Conservation (phyloP, 176 grass and related monocot genomes). For the Raddia guianensis region DNA sequence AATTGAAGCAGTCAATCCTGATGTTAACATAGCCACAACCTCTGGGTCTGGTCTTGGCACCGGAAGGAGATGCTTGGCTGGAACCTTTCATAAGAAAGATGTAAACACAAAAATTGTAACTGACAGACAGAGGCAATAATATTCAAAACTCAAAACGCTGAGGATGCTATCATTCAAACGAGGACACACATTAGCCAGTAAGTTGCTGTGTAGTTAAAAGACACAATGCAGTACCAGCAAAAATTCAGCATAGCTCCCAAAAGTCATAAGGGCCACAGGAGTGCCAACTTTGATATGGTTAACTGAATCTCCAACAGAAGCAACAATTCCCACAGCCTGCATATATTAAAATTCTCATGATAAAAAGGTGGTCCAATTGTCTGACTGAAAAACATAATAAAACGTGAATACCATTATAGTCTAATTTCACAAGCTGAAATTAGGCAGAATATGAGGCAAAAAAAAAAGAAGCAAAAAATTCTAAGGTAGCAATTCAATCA, state of each 20-base stretch:
- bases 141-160: conserved; percentile 8
- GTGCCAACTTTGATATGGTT: conserved; percentile 82
- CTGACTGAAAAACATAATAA: background rate
- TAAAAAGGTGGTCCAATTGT: background rate
- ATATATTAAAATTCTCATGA: conserved; percentile 37
- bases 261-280: conserved; percentile 94
- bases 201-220: conserved; percentile 35
- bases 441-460: background rate
- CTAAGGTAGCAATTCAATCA: background rate
- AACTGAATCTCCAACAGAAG: conserved; percentile 82
- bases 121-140: conserved; percentile 5
- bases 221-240: conserved; percentile 52
- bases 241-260: conserved; percentile 95
- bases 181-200: background rate
- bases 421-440: background rate
- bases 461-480: background rate
- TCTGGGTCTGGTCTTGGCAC: conserved; percentile 91
- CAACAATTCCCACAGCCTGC: conserved; percentile 91
- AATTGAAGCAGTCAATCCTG: conserved; percentile 98
- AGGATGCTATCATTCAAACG: conserved; percentile 27
- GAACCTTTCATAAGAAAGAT: conserved; percentile 67
- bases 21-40: conserved; percentile 97
- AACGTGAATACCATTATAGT: background rate
- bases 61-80: conserved; percentile 92
- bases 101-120: conserved; percentile 33